Base-by-base conservation (phyloP, 2,329 filamentous ascomycete genomes). In the Ophiostoma montium region DNA sequence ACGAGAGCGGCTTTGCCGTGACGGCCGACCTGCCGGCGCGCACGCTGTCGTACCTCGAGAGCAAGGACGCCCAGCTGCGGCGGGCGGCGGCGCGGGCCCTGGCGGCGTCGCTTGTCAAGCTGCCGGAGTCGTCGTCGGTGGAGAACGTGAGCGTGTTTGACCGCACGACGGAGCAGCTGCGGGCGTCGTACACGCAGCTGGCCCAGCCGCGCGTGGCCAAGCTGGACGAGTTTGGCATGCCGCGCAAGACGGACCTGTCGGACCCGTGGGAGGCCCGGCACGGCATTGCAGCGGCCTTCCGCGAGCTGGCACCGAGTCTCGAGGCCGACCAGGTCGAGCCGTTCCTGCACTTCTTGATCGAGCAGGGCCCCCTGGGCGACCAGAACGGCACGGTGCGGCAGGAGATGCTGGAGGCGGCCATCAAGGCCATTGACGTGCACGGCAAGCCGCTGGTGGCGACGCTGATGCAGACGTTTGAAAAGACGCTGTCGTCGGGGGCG, bases 171-270 rank as follows among this genome's bases (percentile, higher is more conserved):
- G 66, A 71, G 39, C 71, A 73, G 48, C 70, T 98, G 19, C 74
- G 87, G 59, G 67, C 74, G 5, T 78, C 76, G 2, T 98, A 98
- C 62, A 65, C 73, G 41, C 80, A 89, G 54, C 76, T 90, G 55
- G 83, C 86, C 7, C 94, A 92, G 62, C 85, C 88, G 2, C 80
- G 84, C 52, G 77, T 84, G 43, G 86, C 88, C 11, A 81, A 90
- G 58, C 80, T 90, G 35, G 90, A 98, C 61, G 84, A 90, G 55
- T 96, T 87, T 61, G 92, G 94, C 48, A 95, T 98, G 85, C 85
- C 87, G 3, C 83, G 80, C 59, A 96, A 94, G 67, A 80, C 83
- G 61, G 86, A 96, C 56, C 70, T 88, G 11, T 76, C 84, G 5
- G 92, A 98, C 65, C 84, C 83, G 2, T 98, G 90, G 90, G 88